Evolutionary conservation across 31 red algal species (phyloP).

Genomic region (Porphyra umbilicalis): DNA sequence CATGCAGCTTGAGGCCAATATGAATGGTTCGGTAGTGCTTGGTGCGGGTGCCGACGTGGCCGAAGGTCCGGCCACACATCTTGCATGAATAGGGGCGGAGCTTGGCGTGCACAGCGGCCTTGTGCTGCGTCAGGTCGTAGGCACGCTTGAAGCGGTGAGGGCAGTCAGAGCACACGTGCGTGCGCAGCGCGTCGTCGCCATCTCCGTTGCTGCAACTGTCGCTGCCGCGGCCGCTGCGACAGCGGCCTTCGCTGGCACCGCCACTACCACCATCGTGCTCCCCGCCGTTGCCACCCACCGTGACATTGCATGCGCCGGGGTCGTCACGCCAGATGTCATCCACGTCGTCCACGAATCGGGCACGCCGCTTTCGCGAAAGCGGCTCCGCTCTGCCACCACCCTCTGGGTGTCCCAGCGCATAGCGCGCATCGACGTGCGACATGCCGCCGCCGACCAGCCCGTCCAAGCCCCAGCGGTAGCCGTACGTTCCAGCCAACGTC

Average conservation of each 20-base stretch:
- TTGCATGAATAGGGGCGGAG: slow-evolving; percentile 9
- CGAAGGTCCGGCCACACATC: slow-evolving; percentile 16
- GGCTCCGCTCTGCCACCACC: too few species aligned
- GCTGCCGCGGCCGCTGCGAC: neutral
- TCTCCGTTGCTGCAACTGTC: neutral
- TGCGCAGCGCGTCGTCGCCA: neutral
- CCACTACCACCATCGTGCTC: neutral
- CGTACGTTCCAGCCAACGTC: too few species aligned
- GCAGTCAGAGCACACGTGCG: slow-evolving; percentile 3
- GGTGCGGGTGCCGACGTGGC: slow-evolving; percentile 32
- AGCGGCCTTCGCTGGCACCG: neutral
- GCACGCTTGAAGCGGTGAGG: slow-evolving; percentile 23
- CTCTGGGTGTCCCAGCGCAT: too few species aligned
- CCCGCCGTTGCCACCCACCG: neutral
- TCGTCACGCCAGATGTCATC: too few species aligned
- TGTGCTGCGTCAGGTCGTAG: slow-evolving; percentile 36
- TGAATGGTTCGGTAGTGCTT: slow-evolving; percentile 40
- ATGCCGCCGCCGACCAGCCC: too few species aligned
- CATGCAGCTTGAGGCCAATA: slow-evolving; percentile 12
- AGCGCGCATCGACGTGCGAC: too few species aligned
- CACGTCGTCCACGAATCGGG: too few species aligned
- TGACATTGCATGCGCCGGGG: neutral
- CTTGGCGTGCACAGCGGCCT: slow-evolving; percentile 35
- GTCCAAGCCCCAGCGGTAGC: too few species aligned
- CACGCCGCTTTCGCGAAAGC: too few species aligned